These are phyloP conservation scores for Kondoa subrosea DNA, from an alignment of 768 basidiomycete genomes.

Conservation along the genomic window DNA sequence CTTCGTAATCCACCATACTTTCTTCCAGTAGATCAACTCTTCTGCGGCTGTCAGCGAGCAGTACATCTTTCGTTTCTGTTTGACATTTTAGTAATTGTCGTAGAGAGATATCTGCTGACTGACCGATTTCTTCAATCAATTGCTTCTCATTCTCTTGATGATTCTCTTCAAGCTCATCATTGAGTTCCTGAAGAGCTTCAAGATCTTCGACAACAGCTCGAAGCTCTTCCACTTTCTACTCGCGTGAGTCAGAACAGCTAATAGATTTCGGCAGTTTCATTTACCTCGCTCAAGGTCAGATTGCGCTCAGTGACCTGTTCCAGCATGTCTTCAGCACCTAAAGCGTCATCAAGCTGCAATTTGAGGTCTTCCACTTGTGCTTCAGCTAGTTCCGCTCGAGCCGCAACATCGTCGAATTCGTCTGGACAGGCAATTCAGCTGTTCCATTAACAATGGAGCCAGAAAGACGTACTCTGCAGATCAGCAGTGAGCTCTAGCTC, in stretches of 20 bases:
- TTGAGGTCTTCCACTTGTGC: slow-evolving; percentile 85
- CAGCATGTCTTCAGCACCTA: slow-evolving; percentile 90
- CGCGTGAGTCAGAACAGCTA: not conserved
- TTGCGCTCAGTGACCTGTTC: slow-evolving; percentile 90
- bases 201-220: slow-evolving; percentile 87
- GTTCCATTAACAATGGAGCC: not conserved
- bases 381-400: slow-evolving; percentile 74
- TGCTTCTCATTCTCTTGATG: slow-evolving; percentile 84
- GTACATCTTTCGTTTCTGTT: slow-evolving; percentile 42
- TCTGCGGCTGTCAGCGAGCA: slow-evolving; percentile 49
- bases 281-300: slow-evolving; percentile 71
- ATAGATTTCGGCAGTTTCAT: slow-evolving; percentile 13
- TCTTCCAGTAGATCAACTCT: slow-evolving; percentile 59
- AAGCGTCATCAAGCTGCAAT: slow-evolving; percentile 78
- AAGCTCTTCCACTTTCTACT: slow-evolving; percentile 93
- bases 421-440: slow-evolving; percentile 5
- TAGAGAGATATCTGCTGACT: slow-evolving; percentile 27
- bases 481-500: slow-evolving; percentile 63
- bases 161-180: slow-evolving; percentile 92
- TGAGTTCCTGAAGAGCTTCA: slow-evolving; percentile 85
- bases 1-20: slow-evolving; percentile 63
- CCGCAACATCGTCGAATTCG: slow-evolving; percentile 47
- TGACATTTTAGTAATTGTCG: too few species aligned
- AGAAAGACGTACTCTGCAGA: slow-evolving; percentile 51
- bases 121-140: slow-evolving; percentile 75